These are phyloP conservation scores for Eucalyptus curtisii DNA, from an alignment of 345 rosid species.

Conservation along the genomic window DNA sequence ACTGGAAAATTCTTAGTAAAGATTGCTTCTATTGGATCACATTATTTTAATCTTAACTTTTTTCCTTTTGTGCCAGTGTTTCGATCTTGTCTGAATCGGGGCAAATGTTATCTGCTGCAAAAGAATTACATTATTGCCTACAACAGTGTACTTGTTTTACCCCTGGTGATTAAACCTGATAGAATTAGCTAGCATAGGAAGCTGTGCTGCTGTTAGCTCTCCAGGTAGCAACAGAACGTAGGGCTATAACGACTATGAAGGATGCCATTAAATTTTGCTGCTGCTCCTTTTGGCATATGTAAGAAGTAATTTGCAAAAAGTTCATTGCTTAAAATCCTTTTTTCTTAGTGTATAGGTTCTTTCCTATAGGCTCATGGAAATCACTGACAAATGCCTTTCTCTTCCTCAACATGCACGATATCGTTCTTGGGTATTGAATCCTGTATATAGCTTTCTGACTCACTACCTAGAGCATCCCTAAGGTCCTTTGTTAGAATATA, in stretches of 20 bases:
- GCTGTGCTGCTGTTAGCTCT: background rate
- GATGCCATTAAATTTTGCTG: background rate
- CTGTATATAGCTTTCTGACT: background rate
- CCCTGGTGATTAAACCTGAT: background rate
- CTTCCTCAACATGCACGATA: background rate
- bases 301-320: background rate
- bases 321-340: background rate
- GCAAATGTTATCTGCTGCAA: background rate
- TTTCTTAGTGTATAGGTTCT: background rate
- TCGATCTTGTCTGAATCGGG: background rate
- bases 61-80: background rate
- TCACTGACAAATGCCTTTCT: background rate
- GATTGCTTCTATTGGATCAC: background rate
- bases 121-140: background rate
- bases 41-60: background rate
- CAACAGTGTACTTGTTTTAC: background rate
- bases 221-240: background rate
- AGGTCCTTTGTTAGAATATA: background rate
- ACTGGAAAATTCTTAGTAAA: background rate
- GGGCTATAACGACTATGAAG: background rate
- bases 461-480: background rate
- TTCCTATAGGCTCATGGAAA: background rate
- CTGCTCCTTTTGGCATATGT: background rate
- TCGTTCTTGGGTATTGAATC: background rate
- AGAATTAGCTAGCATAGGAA: background rate